Base-by-base conservation (phyloP, 768 basidiomycete species). In the Suillus sp. region DNA sequence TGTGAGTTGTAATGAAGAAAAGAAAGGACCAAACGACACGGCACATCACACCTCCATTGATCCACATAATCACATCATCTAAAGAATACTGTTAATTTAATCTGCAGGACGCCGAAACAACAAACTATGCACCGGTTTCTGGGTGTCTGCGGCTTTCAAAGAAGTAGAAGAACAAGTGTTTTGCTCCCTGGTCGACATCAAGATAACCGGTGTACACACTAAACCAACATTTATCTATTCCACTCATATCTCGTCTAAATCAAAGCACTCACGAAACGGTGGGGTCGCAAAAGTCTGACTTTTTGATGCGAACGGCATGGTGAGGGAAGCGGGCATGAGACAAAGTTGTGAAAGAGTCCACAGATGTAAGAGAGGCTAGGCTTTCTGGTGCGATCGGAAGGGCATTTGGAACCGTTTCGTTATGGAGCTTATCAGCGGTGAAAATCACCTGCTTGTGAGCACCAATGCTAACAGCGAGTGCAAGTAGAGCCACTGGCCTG, bases 21-120 rank as follows among this genome's bases (percentile, higher is more conserved):
- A 35, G 40, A 48, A 56, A 53, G 20, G 63, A 37, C 27, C 43
- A 13, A 61, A 30, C 22, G 20, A 48, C 35, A 27, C 25, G 13
- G n/a, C 34, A 30, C n/a, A 77, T 78, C 35, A 76, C 75, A 75
- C 74, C 87, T 74, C 86, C 87, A 58, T 88, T 88, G 48, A 87
- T 87, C 86, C 87, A 88, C 84, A 89, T 86, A 76, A 88, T 79
- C 32, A 87, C 82, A 73, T 88, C 86, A 68, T 88, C 88, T 80
- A 51, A 9, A 53, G 50, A 13, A 1, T 3, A 38, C 20, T 16
- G 35, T 64, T 14, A 20, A 40, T 16, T 16, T 3, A 22, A 40
- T 20, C 3, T 13, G 42, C 4, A 30, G 8, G 13, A 27, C 14
- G 16, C 35, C 37, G 11, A 18, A 59, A 35, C 32, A 6, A 53